These are phyloP conservation scores for Plasmodium chabaudi DNA, from an alignment of 169 alveolate species.

Conservation along the genomic window DNA sequence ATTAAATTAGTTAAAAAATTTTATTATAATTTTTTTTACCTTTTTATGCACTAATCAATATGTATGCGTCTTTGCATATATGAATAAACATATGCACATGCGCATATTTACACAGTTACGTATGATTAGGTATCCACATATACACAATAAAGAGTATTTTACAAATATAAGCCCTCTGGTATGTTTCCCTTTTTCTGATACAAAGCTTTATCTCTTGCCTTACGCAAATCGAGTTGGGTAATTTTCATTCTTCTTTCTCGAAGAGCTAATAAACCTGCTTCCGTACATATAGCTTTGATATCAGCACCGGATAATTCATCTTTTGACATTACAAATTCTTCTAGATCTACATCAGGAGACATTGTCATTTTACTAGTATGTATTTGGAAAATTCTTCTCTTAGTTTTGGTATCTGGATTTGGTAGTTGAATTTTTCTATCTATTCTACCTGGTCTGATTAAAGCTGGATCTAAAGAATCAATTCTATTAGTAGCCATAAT, in stretches of 20 bases:
- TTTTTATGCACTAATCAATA: background rate
- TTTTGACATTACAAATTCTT: slow-evolving; percentile 98
- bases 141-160: background rate
- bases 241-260: slow-evolving; percentile 99
- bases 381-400: slow-evolving; percentile 96
- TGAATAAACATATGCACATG: background rate
- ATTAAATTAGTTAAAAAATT: no score
- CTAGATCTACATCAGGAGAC: slow-evolving; percentile 98
- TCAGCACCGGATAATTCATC: slow-evolving; percentile 99
- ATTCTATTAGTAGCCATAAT: slow-evolving; percentile 99
- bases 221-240: slow-evolving; percentile 95
- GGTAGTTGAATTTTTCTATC: slow-evolving; percentile 99
- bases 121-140: background rate
- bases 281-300: slow-evolving; percentile 98
- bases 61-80: background rate
- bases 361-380: slow-evolving; percentile 99
- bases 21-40: no score
- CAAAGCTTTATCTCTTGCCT: slow-evolving; percentile 98
- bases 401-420: slow-evolving; percentile 97
- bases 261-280: slow-evolving; percentile 99
- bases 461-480: slow-evolving; percentile 99
- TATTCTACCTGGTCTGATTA: slow-evolving; percentile 99
- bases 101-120: background rate
- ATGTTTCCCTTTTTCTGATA: slow-evolving; percentile 98
- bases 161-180: slow-evolving; percentile 97